Evolutionary conservation across 768 basidiomycete species (phyloP), one percentile per base, ranked within the genome.

Genomic region (Boletus fagicola): DNA sequence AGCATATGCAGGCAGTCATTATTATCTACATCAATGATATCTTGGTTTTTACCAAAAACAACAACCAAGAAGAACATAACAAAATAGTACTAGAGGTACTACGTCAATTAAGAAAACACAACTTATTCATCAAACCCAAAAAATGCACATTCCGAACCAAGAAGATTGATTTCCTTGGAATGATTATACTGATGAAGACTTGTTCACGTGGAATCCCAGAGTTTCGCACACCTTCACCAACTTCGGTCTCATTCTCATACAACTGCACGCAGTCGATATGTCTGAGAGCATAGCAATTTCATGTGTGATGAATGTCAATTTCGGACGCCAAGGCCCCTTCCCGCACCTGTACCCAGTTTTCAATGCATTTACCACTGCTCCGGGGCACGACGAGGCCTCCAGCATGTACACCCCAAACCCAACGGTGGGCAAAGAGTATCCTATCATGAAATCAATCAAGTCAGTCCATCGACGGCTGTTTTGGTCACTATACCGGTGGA

Each of bases 141-240:
- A n/a, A n/a, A n/a, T n/a, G n/a, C n/a, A n/a, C n/a, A n/a, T n/a
- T n/a, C n/a, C n/a, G n/a, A n/a, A n/a, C n/a, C n/a, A n/a, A n/a
- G n/a, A n/a, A n/a, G n/a, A n/a, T n/a, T n/a, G n/a, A n/a, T n/a
- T n/a, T n/a, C n/a, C n/a, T n/a, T n/a, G n/a, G n/a, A n/a, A n/a
- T n/a, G n/a, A n/a, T n/a, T 35, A 3, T 57, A 73, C 72, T 72
- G 31, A 72, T 62, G 49, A 72, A 70, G 46, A 72, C 43, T 24
- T 74, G 45, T 31, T 72, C 70, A 16, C 72, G 63, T 20, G 62
- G 57, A 39, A 70, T 48, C 18, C 54, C 60, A 43, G 58, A 62
- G 12, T 16, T 57, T 46, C 64, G 65, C 28, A 72, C 60, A 28
- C 65, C 72, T 30, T 49, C 53, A 0, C 70, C 72, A 20, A 73